Percentiles rank a stretch among this genome's conserved stretches.
Evolutionary conservation across 257 asterid genomes (phyloP).

Genomic region (Eustoma russellianum): DNA sequence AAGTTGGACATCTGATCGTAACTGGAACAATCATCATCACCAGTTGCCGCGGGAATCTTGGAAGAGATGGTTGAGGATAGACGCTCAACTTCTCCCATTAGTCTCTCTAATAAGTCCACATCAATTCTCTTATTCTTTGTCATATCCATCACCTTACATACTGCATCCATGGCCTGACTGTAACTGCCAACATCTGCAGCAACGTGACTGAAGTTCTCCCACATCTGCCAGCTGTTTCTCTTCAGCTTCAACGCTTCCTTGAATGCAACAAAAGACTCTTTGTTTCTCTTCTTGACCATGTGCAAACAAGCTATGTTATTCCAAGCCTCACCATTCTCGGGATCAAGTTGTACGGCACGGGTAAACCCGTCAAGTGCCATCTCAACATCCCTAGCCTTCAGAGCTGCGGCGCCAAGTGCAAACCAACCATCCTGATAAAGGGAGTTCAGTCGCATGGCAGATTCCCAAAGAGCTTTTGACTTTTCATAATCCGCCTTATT

Average conservation of each 20-base stretch:
- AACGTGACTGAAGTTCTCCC: constrained; percentile 89
- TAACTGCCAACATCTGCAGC: constrained; percentile 77
- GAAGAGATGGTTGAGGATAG: constrained; percentile 22
- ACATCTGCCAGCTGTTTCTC: constrained; percentile 96
- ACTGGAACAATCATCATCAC: neutral
- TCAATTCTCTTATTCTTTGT: constrained; percentile 52
- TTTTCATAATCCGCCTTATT: constrained; percentile 69
- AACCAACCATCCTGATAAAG: constrained; percentile 94
- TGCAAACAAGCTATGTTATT: constrained; percentile 90
- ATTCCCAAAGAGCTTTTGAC: constrained; percentile 72
- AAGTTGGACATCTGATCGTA: constrained; percentile 8
- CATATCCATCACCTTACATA: constrained; percentile 56
- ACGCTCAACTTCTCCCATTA: constrained; percentile 53
- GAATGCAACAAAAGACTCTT: constrained; percentile 85
- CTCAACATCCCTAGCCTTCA: constrained; percentile 69
- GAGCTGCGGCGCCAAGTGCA: constrained; percentile 90
- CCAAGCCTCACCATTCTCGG: constrained; percentile 99
- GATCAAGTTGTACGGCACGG: constrained; percentile 85
- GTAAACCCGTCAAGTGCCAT: constrained; percentile 88
- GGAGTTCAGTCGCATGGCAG: constrained; percentile 86
- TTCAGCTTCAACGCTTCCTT: constrained; percentile 89
- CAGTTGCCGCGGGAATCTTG: constrained; percentile 3
- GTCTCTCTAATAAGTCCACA: constrained; percentile 43
- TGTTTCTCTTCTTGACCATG: constrained; percentile 67
- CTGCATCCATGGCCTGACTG: constrained; percentile 73